A percentile compares a stretch with the other conserved stretches of the same genome.
These are phyloP conservation scores for Dioscorea zingiberensis DNA, from an alignment of 106 monocot genomes.

Conservation along the genomic window DNA sequence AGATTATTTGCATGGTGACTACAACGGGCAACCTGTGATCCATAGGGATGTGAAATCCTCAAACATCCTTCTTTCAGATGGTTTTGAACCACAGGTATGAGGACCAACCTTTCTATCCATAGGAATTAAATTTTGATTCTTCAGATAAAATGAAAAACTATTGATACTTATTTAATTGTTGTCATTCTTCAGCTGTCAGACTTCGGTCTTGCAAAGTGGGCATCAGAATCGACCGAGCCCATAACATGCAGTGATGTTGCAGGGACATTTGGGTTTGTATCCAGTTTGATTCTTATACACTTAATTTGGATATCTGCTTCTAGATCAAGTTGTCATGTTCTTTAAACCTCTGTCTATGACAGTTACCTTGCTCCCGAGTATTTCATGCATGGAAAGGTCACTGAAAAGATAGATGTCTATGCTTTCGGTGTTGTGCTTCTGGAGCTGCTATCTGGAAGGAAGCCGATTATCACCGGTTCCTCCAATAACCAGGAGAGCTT, in stretches of 20 bases:
- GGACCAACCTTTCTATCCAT: no score
- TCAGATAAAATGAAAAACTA: no score
- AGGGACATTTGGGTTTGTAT: slow-evolving; percentile 88
- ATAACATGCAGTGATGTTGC: slow-evolving; percentile 60
- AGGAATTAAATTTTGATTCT: no score
- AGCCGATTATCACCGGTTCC: slow-evolving; percentile 40
- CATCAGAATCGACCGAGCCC: slow-evolving; percentile 28
- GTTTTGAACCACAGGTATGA: slow-evolving; percentile 62
- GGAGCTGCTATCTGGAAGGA: slow-evolving; percentile 78
- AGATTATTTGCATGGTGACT: slow-evolving; percentile 47
- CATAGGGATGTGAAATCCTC: slow-evolving; percentile 95
- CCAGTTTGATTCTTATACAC: no score
- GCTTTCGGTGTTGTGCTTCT: slow-evolving; percentile 93
- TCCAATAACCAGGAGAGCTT: slow-evolving; percentile 69
- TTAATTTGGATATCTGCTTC: no score
- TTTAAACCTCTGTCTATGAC: neutral
- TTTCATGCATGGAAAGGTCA: slow-evolving; percentile 78
- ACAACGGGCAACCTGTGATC: slow-evolving; percentile 44
- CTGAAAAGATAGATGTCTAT: slow-evolving; percentile 81
- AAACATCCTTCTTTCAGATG: slow-evolving; percentile 67
- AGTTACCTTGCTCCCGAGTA: slow-evolving; percentile 92
- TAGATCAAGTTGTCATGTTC: no score
- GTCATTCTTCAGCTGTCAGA: slow-evolving; percentile 59
- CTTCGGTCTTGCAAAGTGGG: slow-evolving; percentile 79
- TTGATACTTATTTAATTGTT: neutral